Base-by-base conservation (phyloP, 2,329 filamentous ascomycete genomes). In the Colletotrichum orbiculare region DNA sequence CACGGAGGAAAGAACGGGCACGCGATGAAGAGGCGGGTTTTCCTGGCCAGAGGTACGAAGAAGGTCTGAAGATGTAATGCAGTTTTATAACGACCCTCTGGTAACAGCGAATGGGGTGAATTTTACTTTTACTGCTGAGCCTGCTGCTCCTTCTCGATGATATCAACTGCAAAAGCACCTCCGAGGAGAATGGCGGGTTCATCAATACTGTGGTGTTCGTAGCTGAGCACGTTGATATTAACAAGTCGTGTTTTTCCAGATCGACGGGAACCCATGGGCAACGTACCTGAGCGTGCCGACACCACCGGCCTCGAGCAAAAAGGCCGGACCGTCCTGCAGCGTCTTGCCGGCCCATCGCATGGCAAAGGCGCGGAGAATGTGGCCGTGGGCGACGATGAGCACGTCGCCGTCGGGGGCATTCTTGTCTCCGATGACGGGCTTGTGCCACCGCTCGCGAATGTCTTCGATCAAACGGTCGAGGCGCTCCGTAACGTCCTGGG, bases 291-390 rank as follows among this genome's bases (percentile, higher is more conserved):
- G 75, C 2, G 91, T 92, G 0, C 91, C 92, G 1, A 96, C 89
- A 69, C 92, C 93, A n/a, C 93, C 93, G 6, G 93, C 91, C 76
- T 97, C 94, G n/a, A 97, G 80, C 67, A 97, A 82, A 74, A 97
- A 88, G 6, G 89, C 87, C 43, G 93, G 91, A 8, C 91, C 93
- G 54, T 93, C 89, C 59, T 87, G 85, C 64, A 97, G 81, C 11
- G 87, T 83, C 79, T 91, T 91, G 0, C 88, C 87, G 0, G 89
- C 85, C 94, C 94, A 97, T 38, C 94, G 85, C 82, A 95, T 92
- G 7, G 94, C 94, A 75, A 97, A 93, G 0, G 93, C 92, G 13
- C 94, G 85, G 57, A 97, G 80, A 61, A 97, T 95, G 79, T 97
- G 94, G 0, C 94, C 94, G 74, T 97, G 94, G 25, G 93, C 94